phyloP scores from a whole-genome alignment of 2,329 filamentous ascomycete species.

The Capronia epimyces region DNA sequence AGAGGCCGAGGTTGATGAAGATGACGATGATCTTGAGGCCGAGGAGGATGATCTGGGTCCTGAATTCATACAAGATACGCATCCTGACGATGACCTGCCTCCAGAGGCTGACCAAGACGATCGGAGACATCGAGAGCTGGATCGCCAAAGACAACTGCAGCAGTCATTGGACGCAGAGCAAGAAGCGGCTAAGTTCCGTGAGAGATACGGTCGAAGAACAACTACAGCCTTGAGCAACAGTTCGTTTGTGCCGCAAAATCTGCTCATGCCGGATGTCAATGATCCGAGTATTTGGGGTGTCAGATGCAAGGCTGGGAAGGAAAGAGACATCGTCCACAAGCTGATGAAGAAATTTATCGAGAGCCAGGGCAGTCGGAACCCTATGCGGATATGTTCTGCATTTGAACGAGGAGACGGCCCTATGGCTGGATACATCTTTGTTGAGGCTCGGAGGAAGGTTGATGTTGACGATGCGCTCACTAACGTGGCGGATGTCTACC shows the following conservation, averaged over 20 bases:
- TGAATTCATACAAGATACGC: slow-evolving; percentile 80
- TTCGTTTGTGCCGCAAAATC: slow-evolving; percentile 72
- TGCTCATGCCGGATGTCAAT: slow-evolving; percentile 86
- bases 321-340: slow-evolving; percentile 80
- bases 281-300: slow-evolving; percentile 96
- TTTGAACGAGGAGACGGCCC: slow-evolving; percentile 76
- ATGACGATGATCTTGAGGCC: slow-evolving; percentile 81
- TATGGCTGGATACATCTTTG: slow-evolving; percentile 93
- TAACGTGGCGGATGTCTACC: slow-evolving; percentile 82
- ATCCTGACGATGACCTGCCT: slow-evolving; percentile 78
- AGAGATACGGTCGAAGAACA: slow-evolving; percentile 78
- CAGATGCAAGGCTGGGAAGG: slow-evolving; percentile 89
- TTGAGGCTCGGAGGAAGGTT: slow-evolving; percentile 81
- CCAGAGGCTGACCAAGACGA: slow-evolving; percentile 79
- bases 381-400: slow-evolving; percentile 77
- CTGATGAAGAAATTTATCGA: slow-evolving; percentile 89
- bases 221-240: slow-evolving; percentile 61
- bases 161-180: slow-evolving; percentile 89
- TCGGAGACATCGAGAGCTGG: slow-evolving; percentile 85
- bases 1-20: slow-evolving; percentile 93
- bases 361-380: slow-evolving; percentile 67
- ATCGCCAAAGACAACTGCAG: slow-evolving; percentile 82
- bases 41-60: slow-evolving; percentile 86
- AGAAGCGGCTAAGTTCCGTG: slow-evolving; percentile 76
- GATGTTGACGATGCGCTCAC: slow-evolving; percentile 80